Evolutionary conservation across 2,329 filamentous ascomycete genomes (phyloP).

Genomic region (Pseudomassariella vexata): DNA sequence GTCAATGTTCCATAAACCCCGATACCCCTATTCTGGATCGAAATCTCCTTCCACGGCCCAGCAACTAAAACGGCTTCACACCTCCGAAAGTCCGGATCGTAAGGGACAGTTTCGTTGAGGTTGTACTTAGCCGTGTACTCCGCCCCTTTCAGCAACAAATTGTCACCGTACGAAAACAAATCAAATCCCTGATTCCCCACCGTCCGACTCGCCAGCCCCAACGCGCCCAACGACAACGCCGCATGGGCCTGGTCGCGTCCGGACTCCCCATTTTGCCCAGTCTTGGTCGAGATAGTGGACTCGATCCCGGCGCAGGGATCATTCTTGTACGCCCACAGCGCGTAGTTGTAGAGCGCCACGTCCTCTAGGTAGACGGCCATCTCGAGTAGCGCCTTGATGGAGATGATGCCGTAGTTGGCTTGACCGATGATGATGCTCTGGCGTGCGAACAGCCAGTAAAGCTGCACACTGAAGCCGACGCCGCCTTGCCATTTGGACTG

Average conservation of each 20-base stretch:
- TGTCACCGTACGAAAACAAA: slow-evolving; percentile 23
- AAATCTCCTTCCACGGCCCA: slow-evolving; percentile 33
- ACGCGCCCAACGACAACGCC: slow-evolving; percentile 25
- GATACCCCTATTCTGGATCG: no score
- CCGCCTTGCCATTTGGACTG: slow-evolving; percentile 27
- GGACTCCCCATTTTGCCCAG: slow-evolving; percentile 29
- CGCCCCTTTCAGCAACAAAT: slow-evolving; percentile 26
- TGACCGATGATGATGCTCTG: slow-evolving; percentile 32
- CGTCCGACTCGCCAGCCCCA: slow-evolving; percentile 25
- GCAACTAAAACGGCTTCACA: slow-evolving; percentile 33
- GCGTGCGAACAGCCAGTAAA: slow-evolving; percentile 34
- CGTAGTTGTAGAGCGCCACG: slow-evolving; percentile 32
- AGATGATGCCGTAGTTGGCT: slow-evolving; percentile 35
- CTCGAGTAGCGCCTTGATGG: slow-evolving; percentile 29
- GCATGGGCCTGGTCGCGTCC: slow-evolving; percentile 31
- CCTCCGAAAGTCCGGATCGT: slow-evolving; percentile 27
- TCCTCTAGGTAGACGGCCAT: slow-evolving; percentile 36
- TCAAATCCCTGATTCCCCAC: slow-evolving; percentile 29
- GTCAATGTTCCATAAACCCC: no score
- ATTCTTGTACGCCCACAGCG: slow-evolving; percentile 27
- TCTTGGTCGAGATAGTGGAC: slow-evolving; percentile 21
- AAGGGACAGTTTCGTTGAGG: slow-evolving; percentile 25
- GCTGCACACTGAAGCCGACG: slow-evolving; percentile 29
- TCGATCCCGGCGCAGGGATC: slow-evolving; percentile 29
- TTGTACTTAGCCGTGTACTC: slow-evolving; percentile 35